Evolutionary conservation across 2,329 filamentous ascomycete genomes (phyloP).

Genomic region (Aspergillus luchuensis): DNA sequence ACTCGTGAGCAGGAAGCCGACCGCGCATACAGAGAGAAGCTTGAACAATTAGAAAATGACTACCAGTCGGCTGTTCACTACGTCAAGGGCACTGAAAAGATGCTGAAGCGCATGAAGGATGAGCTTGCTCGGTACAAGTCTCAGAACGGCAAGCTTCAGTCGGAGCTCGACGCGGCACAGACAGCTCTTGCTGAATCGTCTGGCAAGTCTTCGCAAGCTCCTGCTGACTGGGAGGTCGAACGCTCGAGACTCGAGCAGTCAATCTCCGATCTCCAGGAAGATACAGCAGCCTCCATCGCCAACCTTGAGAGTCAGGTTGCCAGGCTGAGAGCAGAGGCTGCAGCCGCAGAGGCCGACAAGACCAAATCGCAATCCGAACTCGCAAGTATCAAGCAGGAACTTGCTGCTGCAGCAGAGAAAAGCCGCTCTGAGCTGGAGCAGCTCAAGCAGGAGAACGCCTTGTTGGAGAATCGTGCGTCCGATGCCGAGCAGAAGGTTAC

Average conservation of each 20-base stretch:
- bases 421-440: conserved; percentile 73
- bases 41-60: conserved; percentile 91
- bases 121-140: conserved; percentile 91
- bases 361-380: conserved; percentile 62
- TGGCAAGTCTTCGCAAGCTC: conserved; percentile 45
- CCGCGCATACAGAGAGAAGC: conserved; percentile 84
- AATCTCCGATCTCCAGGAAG: conserved; percentile 68
- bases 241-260: conserved; percentile 67
- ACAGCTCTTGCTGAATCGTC: conserved; percentile 51
- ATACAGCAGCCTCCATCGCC: conserved; percentile 65
- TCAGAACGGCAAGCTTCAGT: conserved; percentile 79
- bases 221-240: conserved; percentile 73
- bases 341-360: conserved; percentile 66
- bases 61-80: conserved; percentile 98
- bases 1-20: conserved; percentile 84
- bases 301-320: conserved; percentile 72
- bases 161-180: conserved; percentile 71
- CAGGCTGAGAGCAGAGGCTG: conserved; percentile 69
- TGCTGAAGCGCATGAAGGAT: conserved; percentile 98
- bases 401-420: conserved; percentile 58
- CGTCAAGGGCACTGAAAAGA: conserved; percentile 97
- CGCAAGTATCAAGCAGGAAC: conserved; percentile 58
- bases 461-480: conserved; percentile 78
- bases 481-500: conserved; percentile 94
- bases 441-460: conserved; percentile 76